Evolutionary conservation across 2,329 filamentous ascomycete genomes (phyloP).

Genomic region (Pseudopithomyces chartarum): DNA sequence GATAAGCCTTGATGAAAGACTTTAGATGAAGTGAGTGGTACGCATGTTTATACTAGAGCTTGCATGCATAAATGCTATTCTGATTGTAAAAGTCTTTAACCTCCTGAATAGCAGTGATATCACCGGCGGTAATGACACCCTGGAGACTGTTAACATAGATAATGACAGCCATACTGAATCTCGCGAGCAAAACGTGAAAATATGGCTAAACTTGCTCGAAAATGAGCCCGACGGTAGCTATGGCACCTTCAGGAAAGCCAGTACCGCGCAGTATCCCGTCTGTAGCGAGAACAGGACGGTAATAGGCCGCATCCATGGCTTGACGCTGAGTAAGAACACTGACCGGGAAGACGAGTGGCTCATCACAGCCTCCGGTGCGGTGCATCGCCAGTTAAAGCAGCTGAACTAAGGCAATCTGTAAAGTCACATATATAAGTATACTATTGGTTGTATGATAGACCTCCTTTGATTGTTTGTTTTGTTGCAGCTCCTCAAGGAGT

Average conservation of each 20-base stretch:
- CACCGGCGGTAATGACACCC: conserved; percentile 29
- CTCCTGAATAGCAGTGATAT: conserved; percentile 28
- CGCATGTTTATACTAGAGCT: conserved; percentile 48
- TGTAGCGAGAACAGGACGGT: conserved; percentile 17
- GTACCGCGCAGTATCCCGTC: neutral
- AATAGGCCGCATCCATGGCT: conserved; percentile 26
- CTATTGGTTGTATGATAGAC: conserved; percentile 19
- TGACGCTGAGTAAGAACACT: conserved; percentile 21
- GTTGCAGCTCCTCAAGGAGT: neutral
- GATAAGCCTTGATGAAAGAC: conserved; percentile 35
- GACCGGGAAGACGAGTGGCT: conserved; percentile 32
- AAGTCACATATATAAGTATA: conserved; percentile 26
- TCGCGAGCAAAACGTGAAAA: conserved; percentile 10
- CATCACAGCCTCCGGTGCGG: conserved; percentile 10
- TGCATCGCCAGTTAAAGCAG: conserved; percentile 18
- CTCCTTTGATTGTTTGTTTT: neutral
- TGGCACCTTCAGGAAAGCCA: conserved; percentile 19
- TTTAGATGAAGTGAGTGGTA: conserved; percentile 54
- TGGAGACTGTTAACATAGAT: conserved; percentile 28
- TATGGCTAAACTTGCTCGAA: neutral
- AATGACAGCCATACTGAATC: conserved; percentile 11
- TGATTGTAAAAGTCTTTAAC: conserved; percentile 40
- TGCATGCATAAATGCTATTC: conserved; percentile 44
- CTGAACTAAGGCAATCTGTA: conserved; percentile 30
- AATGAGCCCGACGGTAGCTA: conserved; percentile 29